Base-by-base conservation (phyloP, 805 yeast genomes). In the Metschnikowia koreensis region DNA sequence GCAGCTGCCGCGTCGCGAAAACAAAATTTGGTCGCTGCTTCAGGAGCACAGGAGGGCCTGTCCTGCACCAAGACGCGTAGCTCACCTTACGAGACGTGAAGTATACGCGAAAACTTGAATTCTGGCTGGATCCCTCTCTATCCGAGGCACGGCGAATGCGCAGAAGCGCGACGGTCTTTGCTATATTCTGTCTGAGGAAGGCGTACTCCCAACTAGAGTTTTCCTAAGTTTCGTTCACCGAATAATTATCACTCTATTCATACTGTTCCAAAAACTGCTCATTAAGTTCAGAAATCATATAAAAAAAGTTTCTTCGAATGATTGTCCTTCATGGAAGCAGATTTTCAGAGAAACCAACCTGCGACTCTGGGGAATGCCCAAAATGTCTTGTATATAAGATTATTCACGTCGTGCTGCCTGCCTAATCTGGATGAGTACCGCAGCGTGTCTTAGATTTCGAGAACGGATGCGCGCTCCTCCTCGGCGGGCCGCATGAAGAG, bases 1-100 rank as follows among this genome's bases (percentile, higher is more conserved):
- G 44, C 47, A 44, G 47, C 37, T 17, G 54, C 57, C 57, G 57
- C 57, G 57, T 54, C 57, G 57, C 57, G 57, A 53, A 50, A 50
- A 47, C 50, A 41, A 26, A 47, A 38, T 50, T 41, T 47, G 50
- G 48, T 41, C 40, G 57, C 50, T 41, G 37, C 42, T 33, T 16
- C 46, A 54, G 57, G 57, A 48, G 57, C 46, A 52, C 52, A 54
- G 58, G 58, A 54, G 58, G 47, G 48, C 39, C 22, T 36, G 38
- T 48, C 54, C 54, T 54, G 57, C 52, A 50, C 40, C 28, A 27
- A 26, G 22, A 44, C 48, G 52, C 56, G 50, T 38, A 44, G 13
- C 13, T 40, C 36, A 17, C 36, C 10, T 15, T 26, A 38, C 37
- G 39, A 33, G 41, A 27, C 52, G 52, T 44, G 52, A 44, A 39